These are phyloP conservation scores for Neckera pumila DNA, from an alignment of 225 moss, liverwort and hornwort genomes.

Conservation along the genomic window DNA sequence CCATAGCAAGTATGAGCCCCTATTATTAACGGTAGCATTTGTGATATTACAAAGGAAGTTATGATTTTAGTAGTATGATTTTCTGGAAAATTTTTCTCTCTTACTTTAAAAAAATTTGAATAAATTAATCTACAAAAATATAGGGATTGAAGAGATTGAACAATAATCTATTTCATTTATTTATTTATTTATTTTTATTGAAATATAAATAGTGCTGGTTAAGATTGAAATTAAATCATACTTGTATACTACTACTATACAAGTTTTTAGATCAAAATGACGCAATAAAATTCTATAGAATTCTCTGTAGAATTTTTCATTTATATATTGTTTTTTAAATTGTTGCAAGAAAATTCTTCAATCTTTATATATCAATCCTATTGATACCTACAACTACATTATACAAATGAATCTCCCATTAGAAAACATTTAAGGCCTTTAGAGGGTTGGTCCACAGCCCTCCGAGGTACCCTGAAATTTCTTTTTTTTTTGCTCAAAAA, in stretches of 20 bases:
- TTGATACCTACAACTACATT: neutral
- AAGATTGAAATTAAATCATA: neutral
- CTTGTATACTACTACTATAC: neutral
- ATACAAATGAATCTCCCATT: neutral
- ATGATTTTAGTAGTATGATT: no score
- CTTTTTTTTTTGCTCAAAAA: no score
- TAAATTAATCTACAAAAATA: neutral
- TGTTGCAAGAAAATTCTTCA: neutral
- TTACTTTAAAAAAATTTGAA: neutral
- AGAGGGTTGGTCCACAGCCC: no score
- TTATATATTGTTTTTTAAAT: neutral
- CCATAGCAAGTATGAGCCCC: no score
- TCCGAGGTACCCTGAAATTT: no score
- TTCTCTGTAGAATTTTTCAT: neutral
- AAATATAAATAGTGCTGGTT: neutral
- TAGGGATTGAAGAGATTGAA: neutral
- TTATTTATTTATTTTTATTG: neutral
- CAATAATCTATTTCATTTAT: neutral
- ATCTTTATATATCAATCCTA: neutral
- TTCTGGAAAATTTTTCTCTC: rapidly evolving
- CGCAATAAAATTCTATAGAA: neutral
- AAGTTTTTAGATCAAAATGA: neutral
- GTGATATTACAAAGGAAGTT: no score
- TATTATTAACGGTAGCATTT: no score
- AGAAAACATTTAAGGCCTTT: no score